phyloP scores from a whole-genome alignment of 2,329 filamentous ascomycete genomes.

The Aspergillus alliaceus region DNA sequence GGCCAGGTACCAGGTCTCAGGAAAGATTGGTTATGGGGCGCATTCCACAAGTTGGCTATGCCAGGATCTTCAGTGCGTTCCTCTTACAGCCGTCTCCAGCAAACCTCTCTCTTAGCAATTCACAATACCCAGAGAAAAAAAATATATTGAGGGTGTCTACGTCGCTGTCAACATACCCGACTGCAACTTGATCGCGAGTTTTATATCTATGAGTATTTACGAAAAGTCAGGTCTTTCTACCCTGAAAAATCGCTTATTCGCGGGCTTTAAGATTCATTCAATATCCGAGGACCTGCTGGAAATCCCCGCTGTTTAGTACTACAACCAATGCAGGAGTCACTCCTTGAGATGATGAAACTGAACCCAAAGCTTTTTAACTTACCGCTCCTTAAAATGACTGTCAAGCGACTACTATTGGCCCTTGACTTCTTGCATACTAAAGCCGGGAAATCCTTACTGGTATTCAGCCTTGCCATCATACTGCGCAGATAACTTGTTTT shows the following conservation, averaged over 20 bases:
- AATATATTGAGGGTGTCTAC: conserved; percentile 35
- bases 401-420: conserved; percentile 31
- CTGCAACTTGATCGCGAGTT: conserved; percentile 26
- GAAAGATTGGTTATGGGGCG: conserved; percentile 45
- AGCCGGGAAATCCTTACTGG: conserved; percentile 33
- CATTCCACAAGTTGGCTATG: conserved; percentile 48
- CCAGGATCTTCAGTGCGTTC: conserved; percentile 34
- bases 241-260: conserved; percentile 28
- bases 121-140: background rate
- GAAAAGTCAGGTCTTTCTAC: conserved; percentile 24
- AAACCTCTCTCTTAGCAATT: background rate
- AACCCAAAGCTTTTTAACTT: conserved; percentile 25
- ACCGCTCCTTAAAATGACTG: conserved; percentile 29
- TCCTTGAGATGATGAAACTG: conserved; percentile 32
- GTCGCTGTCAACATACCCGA: conserved; percentile 15
- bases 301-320: conserved; percentile 31
- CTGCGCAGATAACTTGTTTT: background rate
- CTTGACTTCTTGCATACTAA: conserved; percentile 40
- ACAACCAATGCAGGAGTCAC: conserved; percentile 29
- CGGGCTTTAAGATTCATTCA: conserved; percentile 32
- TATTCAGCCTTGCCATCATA: conserved; percentile 6
- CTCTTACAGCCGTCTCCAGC: too few relatives aligned
- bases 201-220: conserved; percentile 27
- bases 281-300: conserved; percentile 23
- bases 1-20: conserved; percentile 35